Evolutionary conservation across 768 basidiomycete species (phyloP), one percentile per base, ranked within the genome.

Genomic region (Lactarius psammicola): DNA sequence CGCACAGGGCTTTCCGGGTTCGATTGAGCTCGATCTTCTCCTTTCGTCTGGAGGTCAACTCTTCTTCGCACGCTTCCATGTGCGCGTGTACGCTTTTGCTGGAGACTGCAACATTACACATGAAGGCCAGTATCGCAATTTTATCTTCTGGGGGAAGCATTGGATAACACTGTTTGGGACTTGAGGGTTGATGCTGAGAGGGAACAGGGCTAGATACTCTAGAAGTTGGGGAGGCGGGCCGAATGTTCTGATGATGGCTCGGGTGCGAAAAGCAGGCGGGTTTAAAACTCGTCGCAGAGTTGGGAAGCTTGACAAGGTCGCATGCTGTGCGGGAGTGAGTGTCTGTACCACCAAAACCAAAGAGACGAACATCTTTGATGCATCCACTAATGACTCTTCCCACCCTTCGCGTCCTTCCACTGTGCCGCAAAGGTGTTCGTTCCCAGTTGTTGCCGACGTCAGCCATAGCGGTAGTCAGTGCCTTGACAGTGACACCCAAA

Each of bases 1-100:
- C 94, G 79, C 75, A 96, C 95, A 87, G 83, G 74, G 89, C 87
- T 76, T 93, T 95, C 78, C 90, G 90, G 72, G 88, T 80, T 65
- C 95, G 84, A 77, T 97, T 97, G 67, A 95, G 87, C 68, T 98
- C 97, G 36, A 95, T 94, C 76, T 95, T 92, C 76, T 96, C 93
- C 77, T 98, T 99, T 68, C 97, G 79, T 38, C 97, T 80, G 31
- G 95, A 92, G 10, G 97, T 98, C 68, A 99, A 76, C 69, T 90
- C 88, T 71, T 90, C 85, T 72, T 95, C 94, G 71, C 92, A 93
- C 54, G 86, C 84, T 72, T 99, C 97, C 85, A 98, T 90, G 71
- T 93, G 91, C 6, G 83, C 77, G 73, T 95, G 91, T 26, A 98
- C 87, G 11, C 87, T 83, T 77, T 94, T 96, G 76, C 92, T 94